A percentile compares a stretch with the other conserved stretches of the same genome.
Conservation (phyloP, 2,329 filamentous ascomycete species). For the Tolypocladium ophioglossoides region DNA sequence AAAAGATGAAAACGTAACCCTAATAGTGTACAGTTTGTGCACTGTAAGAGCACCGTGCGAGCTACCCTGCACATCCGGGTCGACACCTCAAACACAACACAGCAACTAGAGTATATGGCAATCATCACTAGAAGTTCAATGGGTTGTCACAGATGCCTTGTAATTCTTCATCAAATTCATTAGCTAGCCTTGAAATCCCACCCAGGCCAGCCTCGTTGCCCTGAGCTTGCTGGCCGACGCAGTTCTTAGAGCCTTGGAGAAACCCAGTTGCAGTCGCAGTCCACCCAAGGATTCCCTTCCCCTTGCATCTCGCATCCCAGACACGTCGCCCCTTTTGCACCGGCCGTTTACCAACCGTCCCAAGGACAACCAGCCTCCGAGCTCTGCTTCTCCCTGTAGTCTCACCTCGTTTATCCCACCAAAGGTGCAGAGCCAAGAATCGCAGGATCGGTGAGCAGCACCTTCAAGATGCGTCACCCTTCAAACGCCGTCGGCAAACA, state of each 20-base stretch:
- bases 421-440: neutral
- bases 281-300: neutral
- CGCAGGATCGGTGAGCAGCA: neutral
- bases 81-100: neutral
- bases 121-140: no score
- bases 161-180: conserved; percentile 5
- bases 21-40: neutral
- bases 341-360: neutral
- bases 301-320: neutral
- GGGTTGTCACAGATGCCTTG: neutral
- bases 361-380: neutral
- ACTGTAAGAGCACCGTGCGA: neutral
- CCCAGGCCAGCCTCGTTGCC: neutral
- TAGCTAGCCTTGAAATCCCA: conserved; percentile 1
- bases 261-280: neutral
- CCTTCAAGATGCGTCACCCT: neutral
- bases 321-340: conserved; percentile 1
- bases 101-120: neutral
- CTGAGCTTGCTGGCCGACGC: neutral
- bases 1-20: neutral
- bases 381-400: neutral
- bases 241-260: neutral
- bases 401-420: neutral
- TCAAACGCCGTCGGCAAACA: conserved; percentile 7
- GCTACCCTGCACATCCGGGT: neutral